Evolutionary conservation across 768 basidiomycete genomes (phyloP), one percentile per base, ranked within the genome.

Genomic region (Nidula microcarpa): DNA sequence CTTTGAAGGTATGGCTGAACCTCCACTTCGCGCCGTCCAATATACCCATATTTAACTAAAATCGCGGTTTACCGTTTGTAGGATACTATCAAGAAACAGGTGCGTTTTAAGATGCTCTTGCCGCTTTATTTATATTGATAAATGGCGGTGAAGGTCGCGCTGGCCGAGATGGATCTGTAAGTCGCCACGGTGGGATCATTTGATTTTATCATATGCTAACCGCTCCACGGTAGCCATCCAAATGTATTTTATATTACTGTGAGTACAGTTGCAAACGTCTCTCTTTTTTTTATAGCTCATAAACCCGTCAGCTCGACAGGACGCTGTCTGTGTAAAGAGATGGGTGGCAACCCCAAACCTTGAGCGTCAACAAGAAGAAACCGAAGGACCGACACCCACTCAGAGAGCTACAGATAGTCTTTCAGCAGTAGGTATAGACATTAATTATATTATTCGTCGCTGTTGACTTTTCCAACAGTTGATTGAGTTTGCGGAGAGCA

Each of bases 21-120:
- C 45, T 30, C 6, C 10, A 33, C 14, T 35, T 7, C 44, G 23
- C 35, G 32, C 17, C 54, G 18, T 39, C 3, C 30, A 52, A 9
- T 36, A 11, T 55, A 33, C 11, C 41, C 51, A 30, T 36, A 14
- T 34, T 16, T 53, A 16, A 37, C 46, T 37, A 44, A 41, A 41
- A 11, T 11, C 37, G 37, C 37, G 39, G 16, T 4, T 41, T 41
- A 41, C 16, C 48, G 14, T 50, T 43, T 23, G 11, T 50, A 90
- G 91, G 89, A 0, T 94, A 86, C 65, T 94, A 94, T 65, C 91
- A 93, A 65, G 91, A 93, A 67, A 92, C 90, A 57, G 89, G 88
- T 85, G 59, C 18, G 74, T 55, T 8, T 32, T 18, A 23, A n/a
- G 23, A 10, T 33, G 8, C 45, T 16, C 37, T 23, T 41, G 8